These are phyloP conservation scores for Syzygium aromaticum DNA, from an alignment of 345 rosid genomes.

Conservation along the genomic window DNA sequence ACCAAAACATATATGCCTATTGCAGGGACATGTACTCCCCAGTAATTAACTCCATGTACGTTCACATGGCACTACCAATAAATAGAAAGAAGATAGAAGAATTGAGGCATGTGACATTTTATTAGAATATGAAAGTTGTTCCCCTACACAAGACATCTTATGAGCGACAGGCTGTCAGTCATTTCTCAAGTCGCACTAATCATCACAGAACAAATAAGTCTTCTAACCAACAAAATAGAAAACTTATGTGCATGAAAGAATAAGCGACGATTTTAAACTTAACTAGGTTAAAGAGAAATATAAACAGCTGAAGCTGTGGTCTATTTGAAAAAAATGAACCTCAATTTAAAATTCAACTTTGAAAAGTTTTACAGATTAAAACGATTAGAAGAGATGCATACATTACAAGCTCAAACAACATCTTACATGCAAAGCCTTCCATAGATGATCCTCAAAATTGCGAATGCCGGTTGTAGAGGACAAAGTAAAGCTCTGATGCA, in stretches of 20 bases:
- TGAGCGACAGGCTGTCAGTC: background rate
- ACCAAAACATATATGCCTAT: background rate
- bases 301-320: background rate
- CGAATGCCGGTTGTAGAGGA: slow-evolving; percentile 24
- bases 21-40: background rate
- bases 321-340: background rate
- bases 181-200: background rate
- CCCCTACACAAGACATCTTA: background rate
- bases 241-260: background rate
- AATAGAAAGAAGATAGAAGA: background rate
- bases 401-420: slow-evolving; percentile 3
- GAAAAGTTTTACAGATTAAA: background rate
- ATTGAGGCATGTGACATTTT: background rate
- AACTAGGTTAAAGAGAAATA: background rate
- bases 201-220: background rate
- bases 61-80: background rate
- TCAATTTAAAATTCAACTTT: background rate
- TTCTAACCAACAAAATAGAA: background rate
- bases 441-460: slow-evolving; percentile 37
- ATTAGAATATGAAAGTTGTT: background rate
- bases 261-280: background rate
- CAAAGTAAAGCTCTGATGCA: slow-evolving; percentile 50
- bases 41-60: background rate
- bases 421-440: slow-evolving; percentile 64
- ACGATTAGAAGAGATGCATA: background rate